Conservation (phyloP, 2,329 filamentous ascomycete genomes). For the Claviceps sp. region DNA sequence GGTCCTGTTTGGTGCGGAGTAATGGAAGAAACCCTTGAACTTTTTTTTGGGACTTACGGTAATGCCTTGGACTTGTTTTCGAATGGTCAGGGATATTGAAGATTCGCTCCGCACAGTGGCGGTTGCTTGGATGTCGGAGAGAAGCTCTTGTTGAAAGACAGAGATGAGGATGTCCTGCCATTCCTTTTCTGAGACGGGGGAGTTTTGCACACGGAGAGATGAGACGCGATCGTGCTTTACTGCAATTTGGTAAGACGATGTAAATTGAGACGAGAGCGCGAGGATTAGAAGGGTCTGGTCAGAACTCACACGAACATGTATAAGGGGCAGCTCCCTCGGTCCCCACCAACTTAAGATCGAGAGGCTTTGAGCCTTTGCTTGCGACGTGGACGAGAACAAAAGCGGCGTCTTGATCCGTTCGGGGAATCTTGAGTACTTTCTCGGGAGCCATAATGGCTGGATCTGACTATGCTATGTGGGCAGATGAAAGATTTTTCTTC, state of each 20-base stretch:
- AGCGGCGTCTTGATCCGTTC: slow-evolving; percentile 36
- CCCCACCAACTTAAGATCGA: slow-evolving; percentile 54
- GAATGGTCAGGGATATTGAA: slow-evolving; percentile 46
- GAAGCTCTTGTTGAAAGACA: slow-evolving; percentile 38
- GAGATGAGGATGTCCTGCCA: slow-evolving; percentile 50
- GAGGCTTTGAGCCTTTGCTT: slow-evolving; percentile 32
- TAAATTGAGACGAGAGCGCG: background rate
- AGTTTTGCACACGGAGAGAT: slow-evolving; percentile 39
- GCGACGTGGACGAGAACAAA: slow-evolving; percentile 50
- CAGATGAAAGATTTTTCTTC: background rate
- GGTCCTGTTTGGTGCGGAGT: background rate
- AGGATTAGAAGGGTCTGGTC: background rate
- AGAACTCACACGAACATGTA: slow-evolving; percentile 37
- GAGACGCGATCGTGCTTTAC: slow-evolving; percentile 44
- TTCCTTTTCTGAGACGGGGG: slow-evolving; percentile 44
- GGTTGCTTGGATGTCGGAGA: slow-evolving; percentile 43
- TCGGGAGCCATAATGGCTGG: slow-evolving; percentile 11
- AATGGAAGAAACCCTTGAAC: background rate
- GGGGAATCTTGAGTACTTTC: slow-evolving; percentile 43
- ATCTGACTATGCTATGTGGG: background rate
- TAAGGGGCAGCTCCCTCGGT: slow-evolving; percentile 55
- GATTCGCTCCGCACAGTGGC: slow-evolving; percentile 42
- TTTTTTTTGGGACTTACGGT: slow-evolving; percentile 33
- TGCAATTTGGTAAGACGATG: slow-evolving; percentile 11
- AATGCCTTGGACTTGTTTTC: slow-evolving; percentile 54